Percentiles rank a stretch among this genome's conserved stretches.
phyloP scores from a whole-genome alignment of 2,329 filamentous ascomycete genomes.

The Aureobasidium pullulans region DNA sequence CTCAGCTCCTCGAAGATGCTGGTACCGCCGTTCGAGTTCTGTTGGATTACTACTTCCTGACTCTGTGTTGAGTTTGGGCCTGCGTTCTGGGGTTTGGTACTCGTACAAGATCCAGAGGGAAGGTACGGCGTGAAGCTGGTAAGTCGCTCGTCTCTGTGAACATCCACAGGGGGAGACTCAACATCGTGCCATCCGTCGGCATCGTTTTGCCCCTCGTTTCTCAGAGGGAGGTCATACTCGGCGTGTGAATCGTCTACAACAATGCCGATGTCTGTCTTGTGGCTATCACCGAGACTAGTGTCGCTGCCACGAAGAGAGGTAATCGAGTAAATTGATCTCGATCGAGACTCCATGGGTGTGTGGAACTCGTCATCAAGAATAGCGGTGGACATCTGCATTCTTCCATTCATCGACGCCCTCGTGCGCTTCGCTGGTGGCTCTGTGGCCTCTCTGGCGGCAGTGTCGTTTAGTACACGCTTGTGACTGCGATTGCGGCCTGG shows the following conservation, averaged over 20 bases:
- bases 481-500: background rate
- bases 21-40: background rate
- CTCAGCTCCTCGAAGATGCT: background rate
- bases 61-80: too few relatives aligned
- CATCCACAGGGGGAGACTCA: too few relatives aligned
- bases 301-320: background rate
- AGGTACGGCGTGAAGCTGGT: too few relatives aligned
- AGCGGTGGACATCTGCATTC: background rate
- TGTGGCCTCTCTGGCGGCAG: background rate
- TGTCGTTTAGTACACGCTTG: background rate
- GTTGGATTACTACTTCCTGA: too few relatives aligned
- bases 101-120: too few relatives aligned
- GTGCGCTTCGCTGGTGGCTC: background rate
- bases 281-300: background rate
- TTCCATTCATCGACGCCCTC: background rate
- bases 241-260: too few relatives aligned
- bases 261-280: background rate
- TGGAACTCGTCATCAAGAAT: background rate
- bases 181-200: too few relatives aligned
- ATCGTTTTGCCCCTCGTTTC: too few relatives aligned
- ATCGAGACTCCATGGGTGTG: background rate
- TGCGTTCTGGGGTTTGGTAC: too few relatives aligned
- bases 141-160: too few relatives aligned
- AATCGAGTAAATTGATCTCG: background rate
- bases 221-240: too few relatives aligned